A percentile compares a stretch with the other conserved stretches of the same genome.
Conservation (phyloP, 2,329 filamentous ascomycete species). For the Phaeomoniella chlamydospora region DNA sequence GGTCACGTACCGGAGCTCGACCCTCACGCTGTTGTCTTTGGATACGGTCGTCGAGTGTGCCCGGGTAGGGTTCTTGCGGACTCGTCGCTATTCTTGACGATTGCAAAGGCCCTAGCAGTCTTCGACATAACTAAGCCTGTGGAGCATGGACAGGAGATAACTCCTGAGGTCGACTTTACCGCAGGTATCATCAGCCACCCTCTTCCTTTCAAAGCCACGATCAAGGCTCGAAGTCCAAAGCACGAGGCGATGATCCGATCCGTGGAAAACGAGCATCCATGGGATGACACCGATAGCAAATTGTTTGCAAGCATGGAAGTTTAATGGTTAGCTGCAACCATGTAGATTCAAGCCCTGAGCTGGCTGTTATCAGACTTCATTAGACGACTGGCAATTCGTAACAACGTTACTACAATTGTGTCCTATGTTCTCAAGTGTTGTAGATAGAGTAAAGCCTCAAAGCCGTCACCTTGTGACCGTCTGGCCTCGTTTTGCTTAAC, state of each 20-base stretch:
- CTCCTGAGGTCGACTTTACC: slow-evolving; percentile 19
- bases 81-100: slow-evolving; percentile 35
- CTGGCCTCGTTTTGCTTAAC: too few relatives aligned
- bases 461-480: too few relatives aligned
- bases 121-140: slow-evolving; percentile 5
- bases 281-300: slow-evolving; percentile 20
- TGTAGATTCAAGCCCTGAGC: too few relatives aligned
- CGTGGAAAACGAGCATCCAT: slow-evolving; percentile 21
- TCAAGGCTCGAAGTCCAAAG: slow-evolving; percentile 16
- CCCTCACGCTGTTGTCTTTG: slow-evolving; percentile 29
- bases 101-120: slow-evolving; percentile 30
- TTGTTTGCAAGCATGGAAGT: background rate
- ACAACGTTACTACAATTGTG: too few relatives aligned
- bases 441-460: too few relatives aligned
- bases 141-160: slow-evolving; percentile 4
- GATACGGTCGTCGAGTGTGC: slow-evolving; percentile 38
- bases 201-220: slow-evolving; percentile 14
- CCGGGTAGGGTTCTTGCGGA: slow-evolving; percentile 18
- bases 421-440: too few relatives aligned
- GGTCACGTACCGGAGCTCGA: slow-evolving; percentile 1
- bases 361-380: too few relatives aligned
- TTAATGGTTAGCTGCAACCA: too few relatives aligned
- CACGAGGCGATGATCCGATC: slow-evolving; percentile 16
- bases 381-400: too few relatives aligned
- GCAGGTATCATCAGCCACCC: slow-evolving; percentile 21